Base-by-base conservation (phyloP, 176 grass and related monocot genomes). In the Saccharum officinarum region DNA sequence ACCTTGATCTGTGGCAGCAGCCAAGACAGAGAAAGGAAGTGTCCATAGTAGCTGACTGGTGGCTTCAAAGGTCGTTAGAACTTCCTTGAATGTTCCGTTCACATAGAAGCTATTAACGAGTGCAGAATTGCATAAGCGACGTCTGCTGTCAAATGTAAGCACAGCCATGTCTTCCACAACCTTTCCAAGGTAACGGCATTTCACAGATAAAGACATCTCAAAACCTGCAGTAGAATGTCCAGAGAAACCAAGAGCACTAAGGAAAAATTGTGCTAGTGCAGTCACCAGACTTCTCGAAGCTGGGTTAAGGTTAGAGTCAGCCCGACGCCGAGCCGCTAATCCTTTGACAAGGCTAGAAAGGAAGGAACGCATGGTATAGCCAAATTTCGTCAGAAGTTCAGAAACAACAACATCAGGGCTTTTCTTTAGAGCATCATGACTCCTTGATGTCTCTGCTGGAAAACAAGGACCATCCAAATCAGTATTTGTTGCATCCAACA, bases 51-150 rank as follows among this genome's bases (percentile, higher is more conserved):
- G 75, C 77, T 96, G 94, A 73, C 91, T 96, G 31, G 94, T 96
- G 36, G 94, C 94, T 87, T 91, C 89, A 73, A 89, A 96, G 76
- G 94, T 96, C 44, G 94, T 96, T 31, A 96, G 73, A 80, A 96
- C 77, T 71, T 96, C 91, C 89, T 96, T 96, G 42, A 93, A 91
- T 87, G 94, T 96, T 79, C 94, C 94, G 77, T 92, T 93, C 52
- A 91, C 91, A 68, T 96, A 96, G 42, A 96, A 93, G 37, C 94
- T 87, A 87, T 93, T 96, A 66, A 93, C 81, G 17, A 92, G 30
- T 69, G 94, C 78, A 78, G 91, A 85, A 82, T 87, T 93, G 63
- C 94, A 96, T 41, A 75, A 87, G 34, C 87, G 94, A 22, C 91
- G 94, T 38, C 88, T 83, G 33, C 65, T 89, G 47, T 96, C 94